Evolutionary conservation across 2,329 filamentous ascomycete genomes (phyloP).

Genomic region (Coleophoma eucalyptorum): DNA sequence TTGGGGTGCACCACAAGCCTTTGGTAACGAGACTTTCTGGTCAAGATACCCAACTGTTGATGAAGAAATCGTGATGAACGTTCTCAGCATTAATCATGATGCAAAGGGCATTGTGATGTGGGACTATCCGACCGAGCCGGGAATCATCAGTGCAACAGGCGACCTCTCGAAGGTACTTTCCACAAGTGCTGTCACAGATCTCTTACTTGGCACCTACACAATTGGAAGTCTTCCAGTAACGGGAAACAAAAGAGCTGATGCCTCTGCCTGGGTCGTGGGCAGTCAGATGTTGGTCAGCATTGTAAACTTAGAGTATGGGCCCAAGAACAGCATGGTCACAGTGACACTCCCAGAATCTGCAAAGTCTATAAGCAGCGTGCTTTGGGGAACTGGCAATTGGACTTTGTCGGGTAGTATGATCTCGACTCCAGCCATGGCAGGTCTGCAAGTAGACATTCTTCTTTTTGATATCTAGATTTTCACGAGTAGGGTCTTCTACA

Average conservation of each 20-base stretch:
- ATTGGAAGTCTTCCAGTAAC: background rate
- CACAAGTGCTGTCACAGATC: constrained; percentile 22
- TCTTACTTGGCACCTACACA: constrained; percentile 25
- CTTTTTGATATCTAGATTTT: background rate
- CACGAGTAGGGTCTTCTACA: background rate
- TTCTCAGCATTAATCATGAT: constrained; percentile 42
- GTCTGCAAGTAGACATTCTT: background rate
- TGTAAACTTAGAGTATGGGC: constrained; percentile 28
- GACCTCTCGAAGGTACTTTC: constrained; percentile 34
- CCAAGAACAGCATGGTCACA: background rate
- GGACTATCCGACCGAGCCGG: constrained; percentile 34
- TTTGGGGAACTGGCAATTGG: background rate
- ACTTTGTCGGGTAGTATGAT: background rate
- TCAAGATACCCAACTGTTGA: constrained; percentile 35
- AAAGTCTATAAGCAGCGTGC: background rate
- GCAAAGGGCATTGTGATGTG: constrained; percentile 42
- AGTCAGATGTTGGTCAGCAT: constrained; percentile 30
- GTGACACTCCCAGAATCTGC: background rate
- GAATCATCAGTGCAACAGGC: constrained; percentile 20
- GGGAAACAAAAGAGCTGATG: constrained; percentile 25
- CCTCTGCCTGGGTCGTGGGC: constrained; percentile 31
- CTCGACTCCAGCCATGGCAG: background rate
- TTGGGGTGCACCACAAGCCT: constrained; percentile 47
- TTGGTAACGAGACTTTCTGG: constrained; percentile 44
- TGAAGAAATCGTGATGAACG: constrained; percentile 42